These are phyloP conservation scores for Capronia epimyces DNA, from an alignment of 2,329 filamentous ascomycete genomes.

Conservation along the genomic window DNA sequence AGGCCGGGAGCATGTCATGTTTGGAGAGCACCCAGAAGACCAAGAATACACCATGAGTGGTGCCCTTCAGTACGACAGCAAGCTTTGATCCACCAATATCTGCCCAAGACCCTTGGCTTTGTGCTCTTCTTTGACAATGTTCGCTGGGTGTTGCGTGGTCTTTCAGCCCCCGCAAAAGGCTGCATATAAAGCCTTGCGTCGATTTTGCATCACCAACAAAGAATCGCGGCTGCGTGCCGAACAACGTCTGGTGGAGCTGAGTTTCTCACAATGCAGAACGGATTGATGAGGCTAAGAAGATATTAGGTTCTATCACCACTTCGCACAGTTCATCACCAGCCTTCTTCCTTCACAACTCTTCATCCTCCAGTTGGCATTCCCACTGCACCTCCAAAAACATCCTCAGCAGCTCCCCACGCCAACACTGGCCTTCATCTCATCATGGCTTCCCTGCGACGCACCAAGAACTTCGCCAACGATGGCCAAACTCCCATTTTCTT, in stretches of 20 bases:
- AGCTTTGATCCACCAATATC: conserved; percentile 37
- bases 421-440: not conserved
- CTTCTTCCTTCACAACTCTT: not conserved
- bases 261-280: not conserved
- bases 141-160: not conserved
- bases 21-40: conserved; percentile 36
- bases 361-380: too few relatives aligned
- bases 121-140: not conserved
- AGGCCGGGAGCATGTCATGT: conserved; percentile 53
- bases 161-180: not conserved
- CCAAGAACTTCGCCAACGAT: conserved; percentile 37
- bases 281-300: not conserved
- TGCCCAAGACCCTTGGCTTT: not conserved
- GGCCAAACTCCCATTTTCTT: conserved; percentile 48
- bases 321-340: conserved; percentile 1
- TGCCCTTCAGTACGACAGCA: conserved; percentile 46
- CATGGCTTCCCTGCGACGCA: conserved; percentile 21
- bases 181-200: not conserved
- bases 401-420: not conserved
- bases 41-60: conserved; percentile 51
- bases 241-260: not conserved
- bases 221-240: not conserved
- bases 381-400: not conserved
- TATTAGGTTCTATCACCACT: conserved; percentile 1
- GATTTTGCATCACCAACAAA: conserved; percentile 1